phyloP scores from a whole-genome alignment of 2,329 filamentous ascomycete genomes.

The Talaromyces verruculosus region DNA sequence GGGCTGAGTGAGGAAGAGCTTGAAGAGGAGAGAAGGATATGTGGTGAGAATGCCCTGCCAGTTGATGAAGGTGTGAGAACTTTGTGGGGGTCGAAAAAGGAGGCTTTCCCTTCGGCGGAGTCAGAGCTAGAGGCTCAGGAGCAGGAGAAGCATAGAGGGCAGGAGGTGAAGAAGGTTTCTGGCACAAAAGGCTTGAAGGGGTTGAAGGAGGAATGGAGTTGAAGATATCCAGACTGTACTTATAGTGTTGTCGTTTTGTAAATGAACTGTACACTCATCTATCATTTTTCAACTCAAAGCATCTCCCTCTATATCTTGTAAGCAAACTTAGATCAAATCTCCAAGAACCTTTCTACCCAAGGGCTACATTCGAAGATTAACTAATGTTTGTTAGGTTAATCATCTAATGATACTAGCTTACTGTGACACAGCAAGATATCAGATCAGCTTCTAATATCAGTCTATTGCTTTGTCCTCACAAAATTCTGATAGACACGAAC shows the following conservation, averaged over 20 bases:
- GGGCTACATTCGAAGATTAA: too few species aligned
- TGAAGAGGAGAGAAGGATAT: slow-evolving; percentile 44
- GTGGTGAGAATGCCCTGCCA: slow-evolving; percentile 40
- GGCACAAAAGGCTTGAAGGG: slow-evolving; percentile 39
- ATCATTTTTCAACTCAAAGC: not conserved
- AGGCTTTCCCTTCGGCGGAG: slow-evolving; percentile 11
- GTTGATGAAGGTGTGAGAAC: slow-evolving; percentile 38
- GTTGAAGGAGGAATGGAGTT: slow-evolving; percentile 36
- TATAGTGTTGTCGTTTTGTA: not conserved
- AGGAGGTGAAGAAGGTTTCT: slow-evolving; percentile 23
- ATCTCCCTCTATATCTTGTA: not conserved
- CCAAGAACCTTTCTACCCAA: too few species aligned
- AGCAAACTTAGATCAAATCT: not conserved
- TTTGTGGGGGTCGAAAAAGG: slow-evolving; percentile 27
- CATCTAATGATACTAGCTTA: not conserved
- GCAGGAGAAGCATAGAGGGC: slow-evolving; percentile 14
- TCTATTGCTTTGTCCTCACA: not conserved
- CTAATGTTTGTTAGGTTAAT: not conserved
- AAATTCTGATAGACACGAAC: not conserved
- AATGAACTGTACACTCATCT: not conserved
- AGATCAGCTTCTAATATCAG: not conserved
- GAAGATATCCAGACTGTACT: not conserved
- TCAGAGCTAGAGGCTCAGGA: slow-evolving; percentile 7
- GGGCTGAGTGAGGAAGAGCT: slow-evolving; percentile 46
- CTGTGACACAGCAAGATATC: not conserved